Evolutionary conservation across 805 yeast species (phyloP), one percentile per base, ranked within the genome.

Genomic region (Monosporozyma servazzii): DNA sequence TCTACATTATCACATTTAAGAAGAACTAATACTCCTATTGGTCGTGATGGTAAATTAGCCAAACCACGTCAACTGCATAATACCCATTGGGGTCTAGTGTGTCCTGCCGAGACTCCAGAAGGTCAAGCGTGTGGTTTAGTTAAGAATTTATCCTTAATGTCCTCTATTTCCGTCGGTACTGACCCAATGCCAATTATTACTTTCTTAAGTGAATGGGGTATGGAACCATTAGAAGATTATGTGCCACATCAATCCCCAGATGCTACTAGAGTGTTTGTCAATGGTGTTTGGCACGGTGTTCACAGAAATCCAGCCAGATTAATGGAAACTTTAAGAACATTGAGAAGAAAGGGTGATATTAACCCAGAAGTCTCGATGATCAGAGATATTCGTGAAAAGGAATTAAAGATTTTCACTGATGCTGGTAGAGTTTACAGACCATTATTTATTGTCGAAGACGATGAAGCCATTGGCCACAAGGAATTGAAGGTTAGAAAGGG

Each of bases 101-200:
- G 99, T 74, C 99, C 99, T 49, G 99, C 99, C 23, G 99, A 93
- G 72, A 93, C 99, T 17, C 99, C 99, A 3, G 99, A 93, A 76
- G 99, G 99, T 66, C 99, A 93, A 75, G 99, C 99, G 36, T 93
- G 99, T 86, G 99, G 99, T 66, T 77, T 93, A 70, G 99, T 93
- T 51, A 93, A 93, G 75, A 93, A 93, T 71, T 76, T 93, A 67
- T 90, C 98, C 1, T 75, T 93, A 59, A 90, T 93, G 98, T 82
- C 98, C 1, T 89, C 97, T 76, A 89, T 93, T 49, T 91, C 99
- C 27, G 99, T 93, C 56, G 99, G 99, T 69, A 80, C 96, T 7
- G 88, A 95, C n/a, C 88, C 96, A 41, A 95, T 88, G 66, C 96
- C 97, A 36, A 91, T 93, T 65, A 78, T 86, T 56, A 86, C 86